Evolutionary conservation across 2,329 filamentous ascomycete species (phyloP).

Genomic region (Paradendryphiella salina): DNA sequence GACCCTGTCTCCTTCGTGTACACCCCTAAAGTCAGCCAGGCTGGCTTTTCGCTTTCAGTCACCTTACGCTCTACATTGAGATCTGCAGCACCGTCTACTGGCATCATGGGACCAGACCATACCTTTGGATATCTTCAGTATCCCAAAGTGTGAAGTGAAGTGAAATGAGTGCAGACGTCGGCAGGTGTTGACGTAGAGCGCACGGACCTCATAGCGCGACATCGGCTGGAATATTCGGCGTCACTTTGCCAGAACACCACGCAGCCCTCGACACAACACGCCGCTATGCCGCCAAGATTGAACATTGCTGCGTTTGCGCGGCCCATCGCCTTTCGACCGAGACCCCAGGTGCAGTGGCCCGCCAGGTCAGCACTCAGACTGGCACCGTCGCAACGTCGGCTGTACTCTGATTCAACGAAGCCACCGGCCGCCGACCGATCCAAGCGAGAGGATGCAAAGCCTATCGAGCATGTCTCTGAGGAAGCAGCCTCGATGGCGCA

Average conservation of each 20-base stretch:
- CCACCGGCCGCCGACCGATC: conserved; percentile 36
- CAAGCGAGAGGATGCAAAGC: conserved; percentile 39
- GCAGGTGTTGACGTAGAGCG: conserved; percentile 5
- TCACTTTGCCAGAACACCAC: conserved; percentile 24
- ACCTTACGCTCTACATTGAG: no score
- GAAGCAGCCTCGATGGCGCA: conserved; percentile 65
- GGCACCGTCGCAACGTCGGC: conserved; percentile 35
- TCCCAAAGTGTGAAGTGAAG: background rate
- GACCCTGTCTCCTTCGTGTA: no score
- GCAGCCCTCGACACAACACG: conserved; percentile 19
- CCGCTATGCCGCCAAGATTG: conserved; percentile 47
- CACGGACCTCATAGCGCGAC: conserved; percentile 26
- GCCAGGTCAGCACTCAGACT: conserved; percentile 26
- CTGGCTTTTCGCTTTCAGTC: no score
- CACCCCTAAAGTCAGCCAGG: no score
- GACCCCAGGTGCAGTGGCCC: conserved; percentile 36
- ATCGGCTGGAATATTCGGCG: conserved; percentile 18
- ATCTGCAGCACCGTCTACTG: no score
- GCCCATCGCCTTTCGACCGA: conserved; percentile 40
- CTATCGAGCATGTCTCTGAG: conserved; percentile 64
- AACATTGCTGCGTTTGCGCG: conserved; percentile 38
- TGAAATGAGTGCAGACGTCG: background rate
- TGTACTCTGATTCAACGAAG: conserved; percentile 40
- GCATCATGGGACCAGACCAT: no score
- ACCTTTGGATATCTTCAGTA: no score